Evolutionary conservation across 129 eudicot species (phyloP).

Genomic region (Saposhnikovia divaricata): DNA sequence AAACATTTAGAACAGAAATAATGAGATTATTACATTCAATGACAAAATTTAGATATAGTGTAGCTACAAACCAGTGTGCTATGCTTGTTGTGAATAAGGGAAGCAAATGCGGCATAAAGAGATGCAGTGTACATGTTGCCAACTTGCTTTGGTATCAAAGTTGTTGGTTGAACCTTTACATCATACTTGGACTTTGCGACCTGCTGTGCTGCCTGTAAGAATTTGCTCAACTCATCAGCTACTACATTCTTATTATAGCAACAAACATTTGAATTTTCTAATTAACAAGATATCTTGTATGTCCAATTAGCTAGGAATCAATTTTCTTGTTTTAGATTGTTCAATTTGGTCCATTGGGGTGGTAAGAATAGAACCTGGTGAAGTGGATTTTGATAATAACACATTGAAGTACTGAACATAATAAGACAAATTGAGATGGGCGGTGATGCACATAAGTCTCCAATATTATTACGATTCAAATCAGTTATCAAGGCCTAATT

Average conservation of each 20-base stretch:
- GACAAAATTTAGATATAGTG: not conserved
- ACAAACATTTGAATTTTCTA: not conserved
- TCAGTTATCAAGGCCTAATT: too few species aligned
- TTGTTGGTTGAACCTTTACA: slow-evolving; percentile 69
- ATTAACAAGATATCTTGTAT: not conserved
- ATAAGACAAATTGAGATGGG: too few species aligned
- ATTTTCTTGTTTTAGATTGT: too few species aligned
- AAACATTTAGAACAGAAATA: not conserved
- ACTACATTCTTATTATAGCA: not conserved
- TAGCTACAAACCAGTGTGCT: slow-evolving; percentile 53
- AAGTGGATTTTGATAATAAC: too few species aligned
- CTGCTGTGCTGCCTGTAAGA: slow-evolving; percentile 68
- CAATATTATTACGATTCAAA: too few species aligned
- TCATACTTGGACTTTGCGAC: slow-evolving; percentile 79
- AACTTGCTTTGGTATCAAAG: slow-evolving; percentile 87
- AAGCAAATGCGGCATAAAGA: slow-evolving; percentile 83
- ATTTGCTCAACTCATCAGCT: slow-evolving; percentile 5
- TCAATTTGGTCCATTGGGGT: too few species aligned
- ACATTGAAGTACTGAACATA: too few species aligned
- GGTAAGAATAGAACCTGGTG: too few species aligned
- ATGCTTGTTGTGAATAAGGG: slow-evolving; percentile 77
- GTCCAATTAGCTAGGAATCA: not conserved
- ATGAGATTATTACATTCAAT: too few species aligned
- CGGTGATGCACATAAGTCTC: too few species aligned
- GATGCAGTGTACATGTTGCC: slow-evolving; percentile 99